Percentiles rank a stretch among this genome's conserved stretches.
phyloP scores from a whole-genome alignment of 129 eudicot genomes.

The Daucus carota region DH1_v3.0 NC_030384.2:38207001-38207500 shows the following conservation, averaged over 20 bases:
- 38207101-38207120: not conserved
- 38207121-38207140: too few relatives aligned
- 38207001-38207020: not conserved
- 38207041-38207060: not conserved
- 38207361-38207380: too few relatives aligned
- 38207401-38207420: too few relatives aligned
- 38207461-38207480: not conserved
- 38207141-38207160: conserved; percentile 56
- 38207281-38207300: conserved; percentile 75
- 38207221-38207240: conserved; percentile 77
- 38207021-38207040: not conserved
- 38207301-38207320: conserved; percentile 29
- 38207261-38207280: conserved; percentile 72
- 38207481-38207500: not conserved
- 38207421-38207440: too few relatives aligned
- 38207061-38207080: not conserved
- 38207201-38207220: conserved; percentile 7
- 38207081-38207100: not conserved
- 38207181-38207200: not conserved
- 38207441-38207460: conserved; percentile 2
- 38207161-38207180: not conserved
- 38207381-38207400: too few relatives aligned
- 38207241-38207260: conserved; percentile 57
- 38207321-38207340: conserved; percentile 4
- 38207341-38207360: not conserved